Conservation (phyloP, 805 yeast genomes). For the Metschnikowia santaceciliae region DNA sequence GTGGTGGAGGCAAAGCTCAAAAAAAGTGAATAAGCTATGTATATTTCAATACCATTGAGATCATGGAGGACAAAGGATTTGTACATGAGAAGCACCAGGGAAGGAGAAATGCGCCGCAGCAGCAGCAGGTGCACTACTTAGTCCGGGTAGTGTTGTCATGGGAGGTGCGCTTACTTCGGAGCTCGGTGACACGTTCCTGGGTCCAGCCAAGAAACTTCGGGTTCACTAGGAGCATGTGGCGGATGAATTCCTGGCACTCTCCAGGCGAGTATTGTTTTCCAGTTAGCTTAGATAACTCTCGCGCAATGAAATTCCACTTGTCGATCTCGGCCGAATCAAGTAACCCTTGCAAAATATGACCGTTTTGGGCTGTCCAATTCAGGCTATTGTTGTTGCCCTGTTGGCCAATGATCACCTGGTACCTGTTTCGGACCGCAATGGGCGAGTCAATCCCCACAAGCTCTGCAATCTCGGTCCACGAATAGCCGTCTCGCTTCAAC, state of each 20-base stretch:
- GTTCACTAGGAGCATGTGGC: conserved; percentile 49
- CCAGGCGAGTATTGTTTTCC: conserved; percentile 48
- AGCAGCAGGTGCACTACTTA: background rate
- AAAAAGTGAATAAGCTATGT: background rate
- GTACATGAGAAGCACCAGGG: too few species aligned
- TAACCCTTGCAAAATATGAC: conserved; percentile 48
- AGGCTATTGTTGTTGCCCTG: conserved; percentile 69
- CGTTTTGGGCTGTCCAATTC: conserved; percentile 47
- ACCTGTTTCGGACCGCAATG: conserved; percentile 71
- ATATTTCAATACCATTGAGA: too few species aligned
- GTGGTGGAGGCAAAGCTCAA: conserved; percentile 51
- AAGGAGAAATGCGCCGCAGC: too few species aligned
- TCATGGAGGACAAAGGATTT: too few species aligned
- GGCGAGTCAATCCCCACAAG: conserved; percentile 59
- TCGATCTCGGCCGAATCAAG: conserved; percentile 37
- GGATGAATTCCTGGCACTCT: conserved; percentile 53
- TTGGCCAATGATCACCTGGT: conserved; percentile 78
- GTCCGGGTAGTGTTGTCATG: background rate
- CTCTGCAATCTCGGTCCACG: conserved; percentile 74
- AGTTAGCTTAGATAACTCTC: conserved; percentile 54
- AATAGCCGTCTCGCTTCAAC: conserved; percentile 57
- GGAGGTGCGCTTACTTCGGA: background rate
- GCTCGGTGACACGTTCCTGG: conserved; percentile 34
- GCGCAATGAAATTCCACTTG: conserved; percentile 44
- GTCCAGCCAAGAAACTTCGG: conserved; percentile 58